Evolutionary conservation across 352 stramenopile genomes (phyloP).

Genomic region (Globisporangium camurandrum): DNA sequence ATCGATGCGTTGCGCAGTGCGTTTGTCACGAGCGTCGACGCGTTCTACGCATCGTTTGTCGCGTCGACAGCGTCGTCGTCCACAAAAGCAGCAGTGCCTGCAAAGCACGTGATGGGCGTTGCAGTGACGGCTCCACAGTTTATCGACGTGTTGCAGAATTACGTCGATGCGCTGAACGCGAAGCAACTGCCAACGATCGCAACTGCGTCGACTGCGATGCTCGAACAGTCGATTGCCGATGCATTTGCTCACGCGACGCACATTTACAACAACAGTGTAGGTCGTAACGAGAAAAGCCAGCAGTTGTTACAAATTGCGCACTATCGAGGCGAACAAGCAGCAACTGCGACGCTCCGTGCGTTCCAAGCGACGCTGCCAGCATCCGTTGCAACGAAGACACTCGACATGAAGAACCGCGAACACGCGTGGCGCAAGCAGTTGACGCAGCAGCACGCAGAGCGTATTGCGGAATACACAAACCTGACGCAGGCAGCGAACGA

Average conservation of each 20-base stretch:
- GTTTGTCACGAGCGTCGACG: constrained; percentile 50
- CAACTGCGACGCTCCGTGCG: constrained; percentile 18
- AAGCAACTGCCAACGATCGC: constrained; percentile 36
- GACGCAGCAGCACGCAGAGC: constrained; percentile 1
- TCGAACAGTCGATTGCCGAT: constrained; percentile 27
- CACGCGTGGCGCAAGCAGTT: constrained; percentile 20
- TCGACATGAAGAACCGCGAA: constrained; percentile 22
- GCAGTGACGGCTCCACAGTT: constrained; percentile 34
- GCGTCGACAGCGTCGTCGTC: constrained; percentile 20
- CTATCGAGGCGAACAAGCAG: constrained; percentile 19
- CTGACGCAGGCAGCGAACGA: constrained; percentile 11
- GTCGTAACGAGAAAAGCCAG: neutral
- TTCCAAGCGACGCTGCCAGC: constrained; percentile 17
- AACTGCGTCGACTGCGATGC: constrained; percentile 29
- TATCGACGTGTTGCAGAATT: constrained; percentile 27
- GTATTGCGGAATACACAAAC: constrained; percentile 11
- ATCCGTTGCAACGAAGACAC: too few species aligned
- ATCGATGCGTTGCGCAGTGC: constrained; percentile 33
- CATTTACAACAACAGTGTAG: constrained; percentile 16
- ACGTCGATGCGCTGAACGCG: constrained; percentile 35
- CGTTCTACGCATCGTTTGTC: constrained; percentile 35
- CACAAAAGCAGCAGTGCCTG: constrained; percentile 26
- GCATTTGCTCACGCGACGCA: constrained; percentile 19
- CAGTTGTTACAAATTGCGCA: constrained; percentile 19
- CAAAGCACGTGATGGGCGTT: constrained; percentile 36